phyloP scores from a whole-genome alignment of 2,329 filamentous ascomycete species.

The Colletotrichum echinochloae region DNA sequence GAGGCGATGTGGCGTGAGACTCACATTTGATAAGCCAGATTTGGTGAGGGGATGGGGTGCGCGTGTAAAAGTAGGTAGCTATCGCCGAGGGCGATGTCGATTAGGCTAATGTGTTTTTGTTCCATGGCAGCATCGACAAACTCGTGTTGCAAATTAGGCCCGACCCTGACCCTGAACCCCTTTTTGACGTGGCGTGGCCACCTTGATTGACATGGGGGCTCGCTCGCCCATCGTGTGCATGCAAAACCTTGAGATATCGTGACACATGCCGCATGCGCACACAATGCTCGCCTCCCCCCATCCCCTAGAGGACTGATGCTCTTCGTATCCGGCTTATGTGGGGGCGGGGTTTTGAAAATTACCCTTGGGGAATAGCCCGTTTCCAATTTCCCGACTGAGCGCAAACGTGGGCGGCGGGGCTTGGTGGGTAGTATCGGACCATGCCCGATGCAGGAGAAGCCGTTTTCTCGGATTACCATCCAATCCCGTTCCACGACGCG shows the following conservation, averaged over 20 bases:
- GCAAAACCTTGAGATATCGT: neutral
- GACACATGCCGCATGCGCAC: too few relatives aligned
- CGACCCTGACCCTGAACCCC: neutral
- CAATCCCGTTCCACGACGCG: neutral
- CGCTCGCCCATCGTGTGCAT: neutral
- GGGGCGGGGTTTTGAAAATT: too few relatives aligned
- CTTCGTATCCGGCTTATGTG: neutral
- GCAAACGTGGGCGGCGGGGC: neutral
- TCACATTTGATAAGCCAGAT: neutral
- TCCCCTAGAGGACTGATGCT: neutral
- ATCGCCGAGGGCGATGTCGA: too few relatives aligned
- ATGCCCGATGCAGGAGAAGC: neutral
- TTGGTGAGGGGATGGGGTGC: too few relatives aligned
- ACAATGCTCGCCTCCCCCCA: too few relatives aligned
- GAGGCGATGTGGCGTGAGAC: neutral
- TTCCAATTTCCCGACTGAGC: neutral
- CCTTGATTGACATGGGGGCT: neutral
- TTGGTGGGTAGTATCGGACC: neutral
- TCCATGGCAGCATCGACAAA: neutral
- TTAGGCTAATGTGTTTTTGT: too few relatives aligned
- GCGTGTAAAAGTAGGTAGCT: neutral
- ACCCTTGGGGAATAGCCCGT: neutral
- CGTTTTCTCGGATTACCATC: neutral
- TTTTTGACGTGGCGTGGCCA: neutral
- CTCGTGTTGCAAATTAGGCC: neutral